Base-by-base conservation (phyloP, 1,284 basidiomycete species). In the Tylopilus orsonianus region DNA sequence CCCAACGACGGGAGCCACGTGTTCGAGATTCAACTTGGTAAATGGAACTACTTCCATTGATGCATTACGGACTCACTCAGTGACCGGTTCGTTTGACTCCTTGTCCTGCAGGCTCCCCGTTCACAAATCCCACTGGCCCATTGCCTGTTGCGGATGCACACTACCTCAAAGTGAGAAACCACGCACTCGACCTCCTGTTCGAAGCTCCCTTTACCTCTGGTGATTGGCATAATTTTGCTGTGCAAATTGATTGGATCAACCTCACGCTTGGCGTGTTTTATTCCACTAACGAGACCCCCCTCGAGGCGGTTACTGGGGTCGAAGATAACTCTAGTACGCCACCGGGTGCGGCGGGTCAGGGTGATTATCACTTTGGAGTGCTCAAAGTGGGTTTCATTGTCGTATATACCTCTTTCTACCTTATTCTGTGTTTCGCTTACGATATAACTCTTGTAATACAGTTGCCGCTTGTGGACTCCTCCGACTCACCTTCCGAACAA, bases 141-240 rank as follows among this genome's bases (percentile, higher is more conserved):
- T 66, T 76, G 8, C 75, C 74, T 0, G 63, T 61, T 2, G 37
- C 59, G 16, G 64, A 75, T 34, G 72, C 77, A 4, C 71, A 71
- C 47, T 72, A 65, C 22, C 73, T 80, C 60, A 79, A 78, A 57
- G 67, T 83, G 14, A 70, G 72, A 14, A 75, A 81, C 55, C 80
- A 83, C 54, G 72, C 74, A 5, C 57, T 73, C 12, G 77, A 78
- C 48, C 65, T 79, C 3, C 58, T 82, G 22, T 81, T 79, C 65
- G 58, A 64, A 14, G 71, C 75, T 0, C 69, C 74, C 0, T 82
- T 83, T 65, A 64, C 65, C 1, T 50, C 69, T 3, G 55, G 54
- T 12, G 57, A 57, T 8, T 83, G 81, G 80, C 80, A 83, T 60
- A 83, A 83, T 64, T 81, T 83, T 57, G 80, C 78, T 0, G 58